Percentiles rank a stretch among this genome's conserved stretches.
These are phyloP conservation scores for Mortierella sp. DNA, from an alignment of 371 early-diverging fungal genomes.

Conservation along the genomic window DNA sequence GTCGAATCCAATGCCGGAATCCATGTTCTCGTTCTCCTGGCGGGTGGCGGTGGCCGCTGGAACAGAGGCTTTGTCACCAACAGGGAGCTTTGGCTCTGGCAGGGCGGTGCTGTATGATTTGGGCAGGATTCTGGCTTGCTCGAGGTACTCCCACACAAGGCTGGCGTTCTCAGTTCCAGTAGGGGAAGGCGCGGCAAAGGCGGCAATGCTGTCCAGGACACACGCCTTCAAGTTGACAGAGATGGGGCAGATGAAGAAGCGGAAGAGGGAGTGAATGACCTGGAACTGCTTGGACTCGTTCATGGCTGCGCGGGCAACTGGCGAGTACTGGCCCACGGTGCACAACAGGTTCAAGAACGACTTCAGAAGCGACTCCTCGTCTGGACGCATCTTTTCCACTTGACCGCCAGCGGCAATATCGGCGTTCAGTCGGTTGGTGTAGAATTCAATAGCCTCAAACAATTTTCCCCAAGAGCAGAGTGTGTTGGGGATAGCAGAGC, in stretches of 20 bases:
- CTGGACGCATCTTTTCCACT: constrained; percentile 65
- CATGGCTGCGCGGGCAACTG: constrained; percentile 70
- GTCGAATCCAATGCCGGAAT: constrained; percentile 78
- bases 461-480: constrained; percentile 75
- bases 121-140: constrained; percentile 77
- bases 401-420: constrained; percentile 30
- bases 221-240: constrained; percentile 82
- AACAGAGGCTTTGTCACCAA: constrained; percentile 41
- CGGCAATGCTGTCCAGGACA: constrained; percentile 78
- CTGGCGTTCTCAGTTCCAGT: constrained; percentile 65
- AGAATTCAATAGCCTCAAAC: constrained; percentile 68
- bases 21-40: constrained; percentile 36
- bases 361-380: constrained; percentile 73
- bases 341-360: constrained; percentile 76
- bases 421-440: constrained; percentile 55
- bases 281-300: constrained; percentile 72
- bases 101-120: constrained; percentile 57
- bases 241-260: constrained; percentile 76
- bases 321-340: constrained; percentile 73
- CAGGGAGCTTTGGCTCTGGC: constrained; percentile 46
- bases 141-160: constrained; percentile 79
- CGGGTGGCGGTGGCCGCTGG: constrained; percentile 36
- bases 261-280: constrained; percentile 75
- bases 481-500: constrained; percentile 55
- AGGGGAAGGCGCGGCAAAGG: constrained; percentile 72